Evolutionary conservation across 306 rosid species (phyloP), one percentile per base, ranked within the genome.

Genomic region (Cucurbita ficifolia): DNA sequence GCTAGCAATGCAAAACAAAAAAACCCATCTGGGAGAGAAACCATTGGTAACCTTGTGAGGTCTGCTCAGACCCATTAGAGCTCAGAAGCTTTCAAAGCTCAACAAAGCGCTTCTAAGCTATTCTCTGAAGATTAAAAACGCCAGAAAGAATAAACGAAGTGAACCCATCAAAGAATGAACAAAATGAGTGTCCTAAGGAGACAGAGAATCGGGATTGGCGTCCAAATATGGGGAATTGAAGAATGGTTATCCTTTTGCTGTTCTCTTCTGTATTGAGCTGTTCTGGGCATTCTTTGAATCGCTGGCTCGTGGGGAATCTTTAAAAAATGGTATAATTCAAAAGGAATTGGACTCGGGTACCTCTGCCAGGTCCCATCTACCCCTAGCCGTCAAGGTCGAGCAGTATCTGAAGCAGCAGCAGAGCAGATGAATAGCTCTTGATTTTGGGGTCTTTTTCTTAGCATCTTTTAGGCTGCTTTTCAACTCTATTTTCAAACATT

Each of bases 1-100:
- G 82, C 89, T 86, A 65, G 78, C 77, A 75, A 86, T 75, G 86
- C 89, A 86, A 45, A 81, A 76, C 45, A 86, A 38, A 76, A 85
- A 81, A 4, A 83, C 89, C 89, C 86, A 86, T 86, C 82, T 83
- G 77, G 82, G 76, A 43, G 89, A 81, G 72, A 86, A 75, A 58
- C 89, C 89, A 83, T 79, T 83, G 42, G 76, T 73, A 45, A 60
- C 75, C 64, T 83, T 86, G 79, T 83, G 87, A 53, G 89, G 78
- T 83, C 84, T 83, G 77, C 75, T 72, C 38, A 83, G 76, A 81
- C 89, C 87, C 89, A 86, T 86, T 73, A 73, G 57, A 57, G 62
- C 75, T 54, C 55, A 69, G 73, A 78, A 77, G 71, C 72, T 62
- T 59, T 83, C 61, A 69, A 70, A 52, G 49, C 81, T 80, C 76